Base-by-base conservation (phyloP, 495 filamentous ascomycete species). In the Hypoxylon fragiforme region DNA sequence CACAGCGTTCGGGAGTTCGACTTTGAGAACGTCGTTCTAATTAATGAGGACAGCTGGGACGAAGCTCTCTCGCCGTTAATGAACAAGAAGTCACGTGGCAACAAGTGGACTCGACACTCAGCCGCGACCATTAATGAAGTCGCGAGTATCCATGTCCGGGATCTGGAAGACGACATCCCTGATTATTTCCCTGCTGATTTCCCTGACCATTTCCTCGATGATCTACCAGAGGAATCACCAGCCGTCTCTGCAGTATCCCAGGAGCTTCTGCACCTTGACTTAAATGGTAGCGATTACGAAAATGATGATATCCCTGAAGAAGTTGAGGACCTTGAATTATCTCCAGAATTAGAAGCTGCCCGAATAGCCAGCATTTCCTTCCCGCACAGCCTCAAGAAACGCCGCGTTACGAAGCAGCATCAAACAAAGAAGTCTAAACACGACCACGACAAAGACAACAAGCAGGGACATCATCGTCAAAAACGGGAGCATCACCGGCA, bases 1-100 rank as follows among this genome's bases (percentile, higher is more conserved):
- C 71, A 70, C 52, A 82, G 84, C 3, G 77, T 91, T 34, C 70
- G 74, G 20, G 86, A 90, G 54, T 84, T 90, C 63, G 82, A 88
- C 48, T 88, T 91, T 66, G 82, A 89, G 63, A 82, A 85, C 46
- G 80, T 86, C 8, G 70, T 74, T 21, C 72, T 92, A 19, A 76
- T 85, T 13, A 73, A 71, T 43, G 70, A 67, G 21, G 88, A 85
- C 15, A 84, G 73, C 42, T 91, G 87, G 88, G 86, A 91, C 47
- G 84, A 88, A 38, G 89, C 87, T 1, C 75, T 91, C 2, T 81
- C 79, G 22, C 85, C 86, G 2, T 66, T 91, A 50, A 82, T 80
- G 39, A 66, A 70, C 13, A 64, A 39, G 43, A 50, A 54, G 11
- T 40, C 58, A 1, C 51, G 63, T 41, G 44, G 63, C 19, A 69